These are phyloP conservation scores for Rhynchosporium graminicola DNA, from an alignment of 2,329 filamentous ascomycete species.

Conservation along the genomic window DNA sequence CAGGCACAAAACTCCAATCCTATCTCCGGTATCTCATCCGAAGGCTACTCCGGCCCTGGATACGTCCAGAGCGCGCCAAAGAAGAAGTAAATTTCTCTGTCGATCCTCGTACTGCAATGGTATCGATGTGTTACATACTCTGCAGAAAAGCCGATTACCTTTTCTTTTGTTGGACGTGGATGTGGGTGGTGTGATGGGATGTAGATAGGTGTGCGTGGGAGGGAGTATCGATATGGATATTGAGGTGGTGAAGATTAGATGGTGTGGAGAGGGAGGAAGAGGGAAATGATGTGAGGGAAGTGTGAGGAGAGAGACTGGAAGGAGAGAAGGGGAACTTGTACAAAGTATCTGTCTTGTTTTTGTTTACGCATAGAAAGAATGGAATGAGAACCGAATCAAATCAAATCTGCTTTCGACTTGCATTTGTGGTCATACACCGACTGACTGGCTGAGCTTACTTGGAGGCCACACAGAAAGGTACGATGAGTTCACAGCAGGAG, in stretches of 20 bases:
- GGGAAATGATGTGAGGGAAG: background rate
- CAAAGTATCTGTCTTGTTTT: constrained; percentile 11
- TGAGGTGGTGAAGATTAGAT: background rate
- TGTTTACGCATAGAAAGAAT: constrained; percentile 5
- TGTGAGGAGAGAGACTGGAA: background rate
- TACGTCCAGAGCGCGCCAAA: constrained; percentile 61
- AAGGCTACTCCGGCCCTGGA: constrained; percentile 76
- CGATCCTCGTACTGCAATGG: background rate
- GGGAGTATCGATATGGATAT: background rate
- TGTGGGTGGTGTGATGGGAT: background rate
- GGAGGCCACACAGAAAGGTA: too few relatives aligned
- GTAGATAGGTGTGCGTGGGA: background rate
- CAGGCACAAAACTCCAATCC: constrained; percentile 85
- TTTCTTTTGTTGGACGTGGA: constrained; percentile 2
- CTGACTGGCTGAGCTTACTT: background rate
- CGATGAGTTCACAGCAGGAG: too few relatives aligned
- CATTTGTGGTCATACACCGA: background rate
- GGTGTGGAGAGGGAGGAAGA: background rate
- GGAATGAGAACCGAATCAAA: background rate
- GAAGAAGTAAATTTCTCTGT: constrained; percentile 32
- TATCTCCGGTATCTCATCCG: constrained; percentile 78
- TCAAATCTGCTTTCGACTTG: background rate
- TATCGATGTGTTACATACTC: constrained; percentile 1
- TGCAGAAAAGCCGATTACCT: background rate
- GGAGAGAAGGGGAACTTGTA: constrained; percentile 6